Evolutionary conservation across 148 eudicot genomes (phyloP), one percentile per base, ranked within the genome.

Genomic region (Vaccinium myrtillus): DNA sequence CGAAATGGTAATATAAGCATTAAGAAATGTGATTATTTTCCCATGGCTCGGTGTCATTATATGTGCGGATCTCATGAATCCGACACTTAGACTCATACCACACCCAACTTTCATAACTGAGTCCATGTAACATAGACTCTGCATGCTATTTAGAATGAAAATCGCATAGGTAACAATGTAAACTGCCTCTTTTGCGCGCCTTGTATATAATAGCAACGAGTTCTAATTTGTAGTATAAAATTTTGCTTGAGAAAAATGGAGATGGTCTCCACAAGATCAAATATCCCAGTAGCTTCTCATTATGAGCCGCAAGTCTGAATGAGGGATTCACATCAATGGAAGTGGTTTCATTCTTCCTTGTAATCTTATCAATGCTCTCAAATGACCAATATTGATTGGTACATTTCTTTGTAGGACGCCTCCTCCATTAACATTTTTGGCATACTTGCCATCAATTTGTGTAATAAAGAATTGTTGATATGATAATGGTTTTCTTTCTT

Each of bases 321-420:
- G 46, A 75, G 53, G 19, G 25, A 21, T 30, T 55, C 48, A 55
- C 32, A 53, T 65, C 7, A 25, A 16, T 30, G 48, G 81, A 55
- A 39, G 67, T 80, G 25, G 70, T 56, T 58, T 58, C 43, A 9
- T 63, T 80, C 18, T 80, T 13, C 82, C 56, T 30, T 79, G 23
- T 56, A 79, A 61, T 80, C 50, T 49, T 80, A 21, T 39, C 13
- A 43, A 43, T 49, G 10, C 32, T 80, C 5, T 36, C 53, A 59
- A 36, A 59, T 61, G 49, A 3, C 56, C 6, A 30, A 12, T 80
- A 58, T 61, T n/a, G 15, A 23, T 19, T 43, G 46, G 23, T 27
- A 25, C 74, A 5, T 25, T 63, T 65, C 15, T n/a, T 43, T 63
- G 49, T 39, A 14, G 67, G 67, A 55, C 7, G 13, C 4, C 59